These are phyloP conservation scores for Vinca minor DNA, from an alignment of 257 asterid genomes.

Conservation along the genomic window DNA sequence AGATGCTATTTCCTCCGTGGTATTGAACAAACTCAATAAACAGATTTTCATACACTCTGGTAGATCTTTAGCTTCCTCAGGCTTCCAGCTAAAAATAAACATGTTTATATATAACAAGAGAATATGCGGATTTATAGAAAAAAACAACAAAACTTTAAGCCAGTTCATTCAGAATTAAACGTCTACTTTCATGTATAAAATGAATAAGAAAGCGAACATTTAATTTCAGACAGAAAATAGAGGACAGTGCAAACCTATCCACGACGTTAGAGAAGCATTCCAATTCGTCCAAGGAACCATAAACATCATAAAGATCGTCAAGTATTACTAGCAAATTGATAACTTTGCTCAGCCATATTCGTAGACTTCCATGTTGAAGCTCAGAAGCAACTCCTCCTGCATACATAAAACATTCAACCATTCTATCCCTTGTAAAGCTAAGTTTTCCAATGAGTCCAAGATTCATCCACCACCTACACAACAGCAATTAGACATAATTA, in stretches of 20 bases:
- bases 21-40: slow-evolving; percentile 30
- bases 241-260: slow-evolving; percentile 20
- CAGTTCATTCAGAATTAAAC: too few relatives aligned
- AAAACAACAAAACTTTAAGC: background rate
- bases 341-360: slow-evolving; percentile 51
- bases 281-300: slow-evolving; percentile 39
- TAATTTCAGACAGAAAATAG: too few relatives aligned
- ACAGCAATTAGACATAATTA: too few relatives aligned
- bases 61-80: slow-evolving; percentile 23
- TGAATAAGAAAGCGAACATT: too few relatives aligned
- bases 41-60: slow-evolving; percentile 39
- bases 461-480: slow-evolving; percentile 49
- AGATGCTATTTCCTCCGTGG: slow-evolving; percentile 27
- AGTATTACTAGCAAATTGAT: slow-evolving; percentile 29
- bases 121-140: background rate
- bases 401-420: slow-evolving; percentile 45
- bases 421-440: slow-evolving; percentile 43
- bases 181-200: too few relatives aligned
- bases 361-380: slow-evolving; percentile 31
- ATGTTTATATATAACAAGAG: background rate
- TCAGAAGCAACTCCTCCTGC: slow-evolving; percentile 48
- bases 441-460: slow-evolving; percentile 26
- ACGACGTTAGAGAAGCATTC: slow-evolving; percentile 41
- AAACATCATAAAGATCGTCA: slow-evolving; percentile 53
- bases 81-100: slow-evolving; percentile 37